phyloP scores from a whole-genome alignment of 1,139 yeast genomes.

The Yamadazyma atlantica region DNA sequence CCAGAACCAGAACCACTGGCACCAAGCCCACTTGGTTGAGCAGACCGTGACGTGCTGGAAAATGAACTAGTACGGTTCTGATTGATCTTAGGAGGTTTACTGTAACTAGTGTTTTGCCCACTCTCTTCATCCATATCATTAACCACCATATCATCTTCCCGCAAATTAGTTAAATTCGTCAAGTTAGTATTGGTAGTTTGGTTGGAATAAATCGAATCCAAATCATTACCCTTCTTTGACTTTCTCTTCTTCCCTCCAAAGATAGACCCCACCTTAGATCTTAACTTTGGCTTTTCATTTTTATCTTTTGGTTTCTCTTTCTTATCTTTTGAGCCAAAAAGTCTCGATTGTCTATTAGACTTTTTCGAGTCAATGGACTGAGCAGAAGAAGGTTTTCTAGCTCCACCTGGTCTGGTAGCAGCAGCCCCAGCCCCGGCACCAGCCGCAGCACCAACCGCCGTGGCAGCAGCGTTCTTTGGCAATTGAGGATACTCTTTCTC shows the following conservation, averaged over 20 bases:
- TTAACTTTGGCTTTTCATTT: constrained; percentile 41
- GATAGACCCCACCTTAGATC: constrained; percentile 82
- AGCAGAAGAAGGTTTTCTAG: constrained; percentile 4
- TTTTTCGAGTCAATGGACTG: constrained; percentile 5
- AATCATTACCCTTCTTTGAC: constrained; percentile 31
- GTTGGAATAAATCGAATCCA: constrained; percentile 28
- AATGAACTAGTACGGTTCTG: not conserved
- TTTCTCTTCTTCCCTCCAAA: constrained; percentile 64
- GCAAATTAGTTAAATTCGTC: constrained; percentile 17
- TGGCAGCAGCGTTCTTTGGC: not conserved
- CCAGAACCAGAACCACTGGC: no score
- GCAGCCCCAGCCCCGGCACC: no score
- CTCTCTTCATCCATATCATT: constrained; percentile 9
- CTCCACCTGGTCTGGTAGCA: no score
- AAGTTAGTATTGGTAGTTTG: constrained; percentile 19
- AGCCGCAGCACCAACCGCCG: not conserved
- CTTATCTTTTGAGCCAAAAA: constrained; percentile 9
- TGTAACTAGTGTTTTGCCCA: not conserved
- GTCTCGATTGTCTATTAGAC: constrained; percentile 12
- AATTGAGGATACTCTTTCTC: constrained; percentile 19
- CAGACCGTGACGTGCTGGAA: constrained; percentile 10
- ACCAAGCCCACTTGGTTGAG: no score
- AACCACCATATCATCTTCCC: constrained; percentile 10
- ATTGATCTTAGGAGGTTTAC: constrained; percentile 1
- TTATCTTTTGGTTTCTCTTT: constrained; percentile 6